Base-by-base conservation (phyloP, 75 land plant genomes). In the Larix kaempferi region DNA sequence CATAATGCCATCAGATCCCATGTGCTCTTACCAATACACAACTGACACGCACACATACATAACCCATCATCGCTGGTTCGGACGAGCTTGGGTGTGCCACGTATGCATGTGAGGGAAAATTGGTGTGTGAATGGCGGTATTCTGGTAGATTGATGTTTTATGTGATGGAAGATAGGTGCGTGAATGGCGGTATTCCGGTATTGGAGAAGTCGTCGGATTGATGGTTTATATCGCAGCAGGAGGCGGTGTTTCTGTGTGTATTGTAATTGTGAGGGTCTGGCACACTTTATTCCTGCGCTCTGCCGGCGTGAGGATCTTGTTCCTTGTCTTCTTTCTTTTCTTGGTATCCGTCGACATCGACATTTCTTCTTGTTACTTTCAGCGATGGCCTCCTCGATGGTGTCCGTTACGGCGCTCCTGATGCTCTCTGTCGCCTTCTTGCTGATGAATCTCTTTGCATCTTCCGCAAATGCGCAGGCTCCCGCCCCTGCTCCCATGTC, bases 401-500 rank as follows among this genome's bases (percentile, higher is more conserved):
- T 29, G 29, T 65, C 66, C 8, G 55, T 59, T 3, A 59, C n/a
- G n/a, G n/a, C 17, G 7, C 5, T 67, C 0, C 3, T 57, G 22
- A 44, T 26, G 10, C 11, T 74, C 2, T 15, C 75, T 25, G 74
- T 64, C 14, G 15, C 76, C 55, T n/a, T 74, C 13, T 56, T 56
- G 56, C 61, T 74, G 25, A 21, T 63, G 23, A 56, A 7, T 37
- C 16, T 79, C 35, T 71, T 67, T 6, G 23, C 74, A 14, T 13
- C 67, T 57, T 59, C 14, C 21, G 81, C 80, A 0, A 80, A 80
- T n/a, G 74, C 74, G 19, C 37, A 58, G 25, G 85, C 88, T 15
- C 87, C 87, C 11, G 81, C 87, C 14, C 85, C 88, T 12, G 80
- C 83, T 29, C 85, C 84, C 17, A 75, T 74, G 3, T 78, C 82